A percentile compares a stretch with the other conserved stretches of the same genome.
Evolutionary conservation across 768 basidiomycete genomes (phyloP).

Genomic region (Kwoniella mangroviensis): DNA sequence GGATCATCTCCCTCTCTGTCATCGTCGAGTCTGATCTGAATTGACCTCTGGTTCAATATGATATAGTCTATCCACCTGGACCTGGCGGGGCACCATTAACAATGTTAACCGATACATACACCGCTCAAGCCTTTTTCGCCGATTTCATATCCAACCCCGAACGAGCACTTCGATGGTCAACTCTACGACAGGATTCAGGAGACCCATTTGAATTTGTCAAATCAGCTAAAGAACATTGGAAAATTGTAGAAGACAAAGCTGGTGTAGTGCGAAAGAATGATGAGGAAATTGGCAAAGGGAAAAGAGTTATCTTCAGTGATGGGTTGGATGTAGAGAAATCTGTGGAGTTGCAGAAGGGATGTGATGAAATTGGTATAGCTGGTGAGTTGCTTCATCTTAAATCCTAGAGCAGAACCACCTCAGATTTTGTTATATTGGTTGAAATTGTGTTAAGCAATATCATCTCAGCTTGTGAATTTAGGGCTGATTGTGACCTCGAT

Average conservation of each 20-base stretch:
- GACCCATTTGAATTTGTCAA: slow-evolving; percentile 82
- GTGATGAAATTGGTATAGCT: slow-evolving; percentile 72
- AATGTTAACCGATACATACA: slow-evolving; percentile 94
- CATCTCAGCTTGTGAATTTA: too few species aligned
- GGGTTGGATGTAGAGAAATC: slow-evolving; percentile 73
- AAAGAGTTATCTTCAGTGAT: slow-evolving; percentile 84
- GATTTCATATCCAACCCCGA: slow-evolving; percentile 61
- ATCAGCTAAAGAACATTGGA: slow-evolving; percentile 73
- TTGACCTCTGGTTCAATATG: too few species aligned
- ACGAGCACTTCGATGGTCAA: slow-evolving; percentile 74
- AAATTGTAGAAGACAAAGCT: slow-evolving; percentile 63
- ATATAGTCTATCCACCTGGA: slow-evolving; percentile 59
- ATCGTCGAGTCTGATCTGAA: too few species aligned
- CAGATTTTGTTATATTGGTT: too few species aligned
- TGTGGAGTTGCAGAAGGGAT: slow-evolving; percentile 71
- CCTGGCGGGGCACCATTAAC: slow-evolving; percentile 61
- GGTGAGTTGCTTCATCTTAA: slow-evolving; percentile 38
- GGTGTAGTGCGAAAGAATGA: slow-evolving; percentile 25
- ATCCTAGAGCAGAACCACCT: slow-evolving; percentile 36
- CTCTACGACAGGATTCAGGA: slow-evolving; percentile 91
- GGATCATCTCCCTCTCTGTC: too few species aligned
- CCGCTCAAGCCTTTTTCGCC: slow-evolving; percentile 81
- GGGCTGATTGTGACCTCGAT: neutral
- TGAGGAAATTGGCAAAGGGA: slow-evolving; percentile 60
- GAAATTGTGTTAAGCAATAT: too few species aligned